Evolutionary conservation across 345 rosid genomes (phyloP), one percentile per base, ranked within the genome.

Genomic region (Melastoma malabathricum): DNA sequence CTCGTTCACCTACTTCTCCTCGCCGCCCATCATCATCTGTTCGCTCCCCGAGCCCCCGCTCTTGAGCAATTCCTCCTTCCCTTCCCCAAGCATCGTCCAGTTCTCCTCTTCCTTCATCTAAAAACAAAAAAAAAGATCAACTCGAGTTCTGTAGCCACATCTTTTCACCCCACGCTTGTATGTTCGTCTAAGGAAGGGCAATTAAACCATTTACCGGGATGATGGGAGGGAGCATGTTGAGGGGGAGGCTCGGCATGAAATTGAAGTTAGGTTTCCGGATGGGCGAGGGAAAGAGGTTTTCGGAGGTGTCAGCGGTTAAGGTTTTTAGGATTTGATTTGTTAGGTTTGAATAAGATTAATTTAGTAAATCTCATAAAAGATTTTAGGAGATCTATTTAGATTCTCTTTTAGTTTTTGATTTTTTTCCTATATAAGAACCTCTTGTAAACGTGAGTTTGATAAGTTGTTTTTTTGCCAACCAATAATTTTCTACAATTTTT

Each of bases 41-140:
- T 92, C 95, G 55, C 96, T 84, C 31, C 86, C 95, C 13, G 95
- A 86, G 46, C 96, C 86, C 18, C 66, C 73, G 56, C 77, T 84
- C 47, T 80, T 86, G 75, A 82, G 65, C 53, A 79, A 66, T 60
- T 86, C 98, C 43, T 86, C 94, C 59, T 69, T 78, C 15, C 75
- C 73, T 51, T 69, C 59, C 45, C 66, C 56, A 15, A 43, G 23
- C 38, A 60, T 46, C 73, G 69, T 51, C 58, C 75, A 50, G 51
- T 77, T 79, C 17, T 62, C 75, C 66, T 86, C 95, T 51, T 86
- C 98, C 63, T 89, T 82, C 86, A 83, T 41, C 9, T 22, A 20
- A 14, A 16, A 17, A 44, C 18, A 4, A 25, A 54, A 15, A 2
- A 23, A 8, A 55, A 44, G 18, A 15, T 10, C 17, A 0, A 44